phyloP scores from a whole-genome alignment of 2,329 filamentous ascomycete species.

The Talaromyces sp. region DNA sequence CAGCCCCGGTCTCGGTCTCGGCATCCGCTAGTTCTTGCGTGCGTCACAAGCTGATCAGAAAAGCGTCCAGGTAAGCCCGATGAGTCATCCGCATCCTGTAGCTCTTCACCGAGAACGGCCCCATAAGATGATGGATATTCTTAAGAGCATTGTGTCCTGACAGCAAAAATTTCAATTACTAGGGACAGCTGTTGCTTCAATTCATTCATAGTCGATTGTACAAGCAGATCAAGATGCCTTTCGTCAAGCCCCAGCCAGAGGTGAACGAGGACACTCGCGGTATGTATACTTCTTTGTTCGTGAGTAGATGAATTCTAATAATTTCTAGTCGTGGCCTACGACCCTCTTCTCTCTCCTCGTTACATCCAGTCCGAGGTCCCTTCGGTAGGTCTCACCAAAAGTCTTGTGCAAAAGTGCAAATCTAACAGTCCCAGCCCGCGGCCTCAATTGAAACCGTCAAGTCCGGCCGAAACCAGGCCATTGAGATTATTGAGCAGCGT shows the following conservation, averaged over 20 bases:
- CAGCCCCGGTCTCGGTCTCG: background rate
- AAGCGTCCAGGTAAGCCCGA: background rate
- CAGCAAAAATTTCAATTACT: background rate
- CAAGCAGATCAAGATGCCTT: conserved; percentile 30
- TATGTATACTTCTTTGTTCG: conserved; percentile 19
- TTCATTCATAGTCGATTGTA: background rate
- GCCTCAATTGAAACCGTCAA: conserved; percentile 38
- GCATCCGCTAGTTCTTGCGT: background rate
- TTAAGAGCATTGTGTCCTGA: background rate
- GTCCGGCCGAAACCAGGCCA: conserved; percentile 50
- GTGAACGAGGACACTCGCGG: conserved; percentile 43
- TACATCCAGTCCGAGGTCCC: conserved; percentile 84
- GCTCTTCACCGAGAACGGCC: background rate
- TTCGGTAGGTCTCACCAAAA: conserved; percentile 46
- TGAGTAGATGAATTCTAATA: background rate
- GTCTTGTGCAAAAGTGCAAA: conserved; percentile 10
- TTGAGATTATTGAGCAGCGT: conserved; percentile 67
- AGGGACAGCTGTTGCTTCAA: background rate
- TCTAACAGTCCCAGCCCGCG: conserved; percentile 25
- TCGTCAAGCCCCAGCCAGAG: conserved; percentile 33
- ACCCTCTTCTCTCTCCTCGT: conserved; percentile 84
- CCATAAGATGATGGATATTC: background rate
- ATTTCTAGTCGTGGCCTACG: conserved; percentile 78
- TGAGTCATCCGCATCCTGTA: background rate
- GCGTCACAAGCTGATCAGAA: background rate